Percentiles rank a stretch among this genome's conserved stretches.
Conservation (phyloP, 148 eudicot species). For the Nyssa sinensis region DNA sequence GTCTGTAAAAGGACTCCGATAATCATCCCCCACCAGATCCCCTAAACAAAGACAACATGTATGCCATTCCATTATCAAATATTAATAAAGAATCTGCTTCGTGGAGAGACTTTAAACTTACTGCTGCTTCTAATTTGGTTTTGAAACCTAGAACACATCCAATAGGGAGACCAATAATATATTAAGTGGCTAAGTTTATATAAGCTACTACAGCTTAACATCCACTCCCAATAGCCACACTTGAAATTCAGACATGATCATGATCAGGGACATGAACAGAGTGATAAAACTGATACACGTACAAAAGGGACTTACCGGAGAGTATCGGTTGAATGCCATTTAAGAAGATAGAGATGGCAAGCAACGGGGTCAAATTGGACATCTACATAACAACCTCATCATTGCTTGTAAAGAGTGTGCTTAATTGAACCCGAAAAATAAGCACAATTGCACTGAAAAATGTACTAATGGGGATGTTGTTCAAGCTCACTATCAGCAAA, state of each 20-base stretch:
- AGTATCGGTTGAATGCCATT: slow-evolving; percentile 53
- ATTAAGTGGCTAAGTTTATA: slow-evolving; percentile 49
- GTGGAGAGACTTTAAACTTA: slow-evolving; percentile 22
- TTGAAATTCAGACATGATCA: slow-evolving; percentile 16
- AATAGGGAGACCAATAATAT: slow-evolving; percentile 57
- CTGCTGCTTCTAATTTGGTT: slow-evolving; percentile 49
- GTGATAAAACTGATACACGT: too few species aligned
- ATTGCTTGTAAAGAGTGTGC: slow-evolving; percentile 46
- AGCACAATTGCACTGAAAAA: slow-evolving; percentile 36
- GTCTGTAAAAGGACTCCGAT: slow-evolving; percentile 54
- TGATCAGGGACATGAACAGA: too few species aligned
- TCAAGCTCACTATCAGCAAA: slow-evolving; percentile 37
- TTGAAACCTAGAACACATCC: slow-evolving; percentile 68
- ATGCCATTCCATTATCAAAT: too few species aligned
- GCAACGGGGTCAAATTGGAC: slow-evolving; percentile 44
- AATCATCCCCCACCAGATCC: slow-evolving; percentile 75
- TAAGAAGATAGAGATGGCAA: slow-evolving; percentile 48
- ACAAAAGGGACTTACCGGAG: slow-evolving; percentile 30
- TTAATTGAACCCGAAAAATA: slow-evolving; percentile 35
- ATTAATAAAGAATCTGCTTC: too few species aligned
- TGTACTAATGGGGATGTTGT: slow-evolving; percentile 37
- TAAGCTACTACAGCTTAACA: slow-evolving; percentile 58
- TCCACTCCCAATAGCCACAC: slow-evolving; percentile 65
- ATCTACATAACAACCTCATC: slow-evolving; percentile 40
- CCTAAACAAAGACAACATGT: slow-evolving; percentile 20